Evolutionary conservation across 2,329 filamentous ascomycete species (phyloP), one percentile per base, ranked within the genome.

Genomic region (Pseudocercospora pini-densiflorae): DNA sequence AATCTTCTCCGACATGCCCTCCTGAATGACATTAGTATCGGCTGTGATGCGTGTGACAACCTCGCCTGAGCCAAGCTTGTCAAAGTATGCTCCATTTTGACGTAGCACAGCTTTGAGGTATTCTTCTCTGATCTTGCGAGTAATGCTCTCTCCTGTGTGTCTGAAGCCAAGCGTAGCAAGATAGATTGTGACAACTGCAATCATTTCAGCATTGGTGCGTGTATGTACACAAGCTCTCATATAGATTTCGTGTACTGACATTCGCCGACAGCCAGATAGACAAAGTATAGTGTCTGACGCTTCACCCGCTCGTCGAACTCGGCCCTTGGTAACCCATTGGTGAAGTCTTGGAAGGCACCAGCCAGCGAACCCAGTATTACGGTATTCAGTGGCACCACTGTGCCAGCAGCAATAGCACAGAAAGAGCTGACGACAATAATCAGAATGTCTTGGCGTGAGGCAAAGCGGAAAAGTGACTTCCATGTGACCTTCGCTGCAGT

Each of bases 31-130:
- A 75, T 97, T 97, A 51, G 93, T 96, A 78, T 98, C 94, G 10
- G 94, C 90, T 0, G 94, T 98, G 73, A 97, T 97, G 70, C 94
- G 90, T 0, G 94, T 97, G 0, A 94, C 97, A 67, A 98, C 92
- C 80, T 97, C 94, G 65, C 94, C 94, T 29, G 93, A 91, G 61
- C 94, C 94, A 16, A 97, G 85, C 75, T 95, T 95, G 79, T 98
- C 95, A 79, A 96, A 97, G 79, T 92, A 97, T 55, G 88, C 93
- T 77, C 97, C 94, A 77, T 97, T 97, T 77, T 97, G 93, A 66
- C 88, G 88, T 81, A 97, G 83, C 75, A 93, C 94, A 68, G 91
- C 92, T 72, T 89, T 86, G 4, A 99, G 86, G 73, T 98, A 98
- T 72, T 92, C 86, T 76, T 92, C 88, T 64, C 94, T 88, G 73